phyloP scores from a whole-genome alignment of 768 basidiomycete genomes.

The Boletus subparvulus region DNA sequence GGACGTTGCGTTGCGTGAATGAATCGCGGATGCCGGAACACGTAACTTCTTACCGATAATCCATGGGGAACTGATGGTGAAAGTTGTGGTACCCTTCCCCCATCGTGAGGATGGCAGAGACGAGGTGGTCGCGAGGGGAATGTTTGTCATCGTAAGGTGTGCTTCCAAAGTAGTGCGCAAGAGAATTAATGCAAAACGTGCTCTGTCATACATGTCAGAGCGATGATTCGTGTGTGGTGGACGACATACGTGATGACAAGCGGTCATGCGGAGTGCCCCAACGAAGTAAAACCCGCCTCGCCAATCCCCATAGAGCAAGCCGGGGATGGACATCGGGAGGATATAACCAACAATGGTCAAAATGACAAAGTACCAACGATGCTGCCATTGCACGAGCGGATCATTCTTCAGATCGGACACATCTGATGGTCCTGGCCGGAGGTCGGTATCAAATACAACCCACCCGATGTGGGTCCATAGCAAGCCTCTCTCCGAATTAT shows the following conservation, averaged over 20 bases:
- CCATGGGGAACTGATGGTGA: slow-evolving; percentile 88
- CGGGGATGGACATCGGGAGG: slow-evolving; percentile 68
- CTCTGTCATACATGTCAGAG: slow-evolving; percentile 43
- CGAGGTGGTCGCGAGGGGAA: slow-evolving; percentile 73
- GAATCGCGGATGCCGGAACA: not conserved
- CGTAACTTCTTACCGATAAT: slow-evolving; percentile 35
- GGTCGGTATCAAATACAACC: slow-evolving; percentile 75
- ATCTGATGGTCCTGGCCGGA: slow-evolving; percentile 71
- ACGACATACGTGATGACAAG: slow-evolving; percentile 76
- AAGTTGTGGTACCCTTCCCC: slow-evolving; percentile 71
- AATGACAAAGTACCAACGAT: slow-evolving; percentile 67
- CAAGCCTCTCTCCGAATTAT: slow-evolving; percentile 75
- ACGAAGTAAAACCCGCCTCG: slow-evolving; percentile 74
- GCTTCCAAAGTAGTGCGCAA: slow-evolving; percentile 82
- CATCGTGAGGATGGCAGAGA: slow-evolving; percentile 81
- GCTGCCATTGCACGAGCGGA: slow-evolving; percentile 73
- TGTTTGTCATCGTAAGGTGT: slow-evolving; percentile 80
- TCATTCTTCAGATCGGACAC: slow-evolving; percentile 70
- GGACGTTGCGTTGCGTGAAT: slow-evolving; percentile 2
- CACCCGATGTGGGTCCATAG: slow-evolving; percentile 83
- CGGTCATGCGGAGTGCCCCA: slow-evolving; percentile 65
- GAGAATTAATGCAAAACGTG: slow-evolving; percentile 86
- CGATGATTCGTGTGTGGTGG: not conserved
- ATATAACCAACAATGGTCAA: slow-evolving; percentile 66
- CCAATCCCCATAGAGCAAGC: slow-evolving; percentile 74